These are phyloP conservation scores for Curvularia verruculosa DNA, from an alignment of 2,329 filamentous ascomycete species.

Conservation along the genomic window DNA sequence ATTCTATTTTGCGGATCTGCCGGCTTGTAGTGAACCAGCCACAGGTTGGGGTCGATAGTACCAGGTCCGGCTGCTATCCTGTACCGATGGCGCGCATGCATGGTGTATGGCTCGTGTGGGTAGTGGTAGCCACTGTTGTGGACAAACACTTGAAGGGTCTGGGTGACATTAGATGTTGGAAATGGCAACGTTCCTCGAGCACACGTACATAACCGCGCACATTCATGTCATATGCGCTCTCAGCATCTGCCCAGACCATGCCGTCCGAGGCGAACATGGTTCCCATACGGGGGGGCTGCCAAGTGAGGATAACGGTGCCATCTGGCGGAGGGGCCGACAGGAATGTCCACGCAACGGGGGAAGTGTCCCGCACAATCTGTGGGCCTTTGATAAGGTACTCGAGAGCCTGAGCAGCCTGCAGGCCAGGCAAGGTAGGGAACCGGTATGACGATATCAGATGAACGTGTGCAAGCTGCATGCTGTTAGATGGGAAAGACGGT, in stretches of 20 bases:
- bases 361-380: slow-evolving; percentile 80
- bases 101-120: slow-evolving; percentile 72
- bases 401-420: slow-evolving; percentile 78
- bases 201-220: slow-evolving; percentile 67
- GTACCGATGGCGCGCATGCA: slow-evolving; percentile 83
- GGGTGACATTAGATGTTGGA: slow-evolving; percentile 14
- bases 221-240: slow-evolving; percentile 78
- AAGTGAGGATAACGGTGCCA: slow-evolving; percentile 82
- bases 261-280: slow-evolving; percentile 87
- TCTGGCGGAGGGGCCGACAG: slow-evolving; percentile 77
- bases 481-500: slow-evolving; percentile 23
- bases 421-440: slow-evolving; percentile 74
- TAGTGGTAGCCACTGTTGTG: slow-evolving; percentile 81
- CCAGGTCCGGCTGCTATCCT: slow-evolving; percentile 76
- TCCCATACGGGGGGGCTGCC: slow-evolving; percentile 76
- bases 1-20: slow-evolving; percentile 76
- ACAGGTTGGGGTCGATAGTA: slow-evolving; percentile 79
- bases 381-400: slow-evolving; percentile 84
- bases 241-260: slow-evolving; percentile 85
- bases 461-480: slow-evolving; percentile 79
- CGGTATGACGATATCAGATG: slow-evolving; percentile 85
- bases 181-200: not conserved
- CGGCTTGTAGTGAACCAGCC: slow-evolving; percentile 88
- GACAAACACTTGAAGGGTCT: slow-evolving; percentile 89
- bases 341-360: slow-evolving; percentile 93